phyloP scores from a whole-genome alignment of 2,329 filamentous ascomycete genomes.

The Botrytis hyacinthi region DNA sequence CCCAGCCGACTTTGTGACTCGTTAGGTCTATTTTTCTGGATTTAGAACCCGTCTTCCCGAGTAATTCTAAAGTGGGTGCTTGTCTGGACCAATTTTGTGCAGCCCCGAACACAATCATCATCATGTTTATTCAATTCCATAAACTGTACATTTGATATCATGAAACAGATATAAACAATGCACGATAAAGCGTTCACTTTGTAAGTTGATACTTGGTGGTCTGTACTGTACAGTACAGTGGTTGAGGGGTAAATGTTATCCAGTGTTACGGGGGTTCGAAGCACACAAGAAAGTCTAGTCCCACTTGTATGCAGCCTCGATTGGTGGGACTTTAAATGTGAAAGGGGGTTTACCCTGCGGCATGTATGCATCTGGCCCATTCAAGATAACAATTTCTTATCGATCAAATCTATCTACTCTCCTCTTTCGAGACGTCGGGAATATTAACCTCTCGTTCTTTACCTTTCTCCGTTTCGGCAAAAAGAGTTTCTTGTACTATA shows the following conservation, averaged over 20 bases:
- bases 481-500: conserved; percentile 61
- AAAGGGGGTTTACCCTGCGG: conserved; percentile 12
- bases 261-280: not conserved
- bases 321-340: conserved; percentile 1
- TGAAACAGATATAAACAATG: conserved; percentile 12
- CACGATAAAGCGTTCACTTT: not conserved
- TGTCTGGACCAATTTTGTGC: not conserved
- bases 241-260: not conserved
- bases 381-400: conserved; percentile 15
- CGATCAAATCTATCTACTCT: conserved; percentile 15
- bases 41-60: not conserved
- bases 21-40: not conserved
- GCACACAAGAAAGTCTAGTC: not conserved
- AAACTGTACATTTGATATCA: not conserved
- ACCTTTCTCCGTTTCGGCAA: conserved; percentile 45
- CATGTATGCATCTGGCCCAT: conserved; percentile 4
- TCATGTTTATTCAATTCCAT: not conserved
- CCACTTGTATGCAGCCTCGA: not conserved
- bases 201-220: not conserved
- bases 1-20: not conserved
- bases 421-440: conserved; percentile 20
- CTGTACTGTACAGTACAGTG: conserved; percentile 1
- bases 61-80: not conserved
- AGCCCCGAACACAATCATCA: not conserved
- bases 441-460: conserved; percentile 40